Evolutionary conservation across 2,329 filamentous ascomycete species (phyloP).

Genomic region (Aspergillus sp.): DNA sequence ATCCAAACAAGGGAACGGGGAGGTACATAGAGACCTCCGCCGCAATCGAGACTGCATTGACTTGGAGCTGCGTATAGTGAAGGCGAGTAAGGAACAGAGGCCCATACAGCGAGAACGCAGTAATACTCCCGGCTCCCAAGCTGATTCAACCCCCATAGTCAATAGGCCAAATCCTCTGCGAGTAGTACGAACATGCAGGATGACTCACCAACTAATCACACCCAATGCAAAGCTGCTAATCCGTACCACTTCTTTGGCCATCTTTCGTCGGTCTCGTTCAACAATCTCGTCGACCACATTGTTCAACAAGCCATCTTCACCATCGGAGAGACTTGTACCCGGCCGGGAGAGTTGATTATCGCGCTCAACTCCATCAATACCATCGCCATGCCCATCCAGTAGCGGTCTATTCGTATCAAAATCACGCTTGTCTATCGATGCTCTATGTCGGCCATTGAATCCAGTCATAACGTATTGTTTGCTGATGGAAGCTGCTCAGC

Average conservation of each 20-base stretch:
- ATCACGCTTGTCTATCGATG: constrained; percentile 46
- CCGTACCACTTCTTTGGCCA: constrained; percentile 54
- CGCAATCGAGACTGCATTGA: constrained; percentile 85
- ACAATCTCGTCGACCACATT: constrained; percentile 62
- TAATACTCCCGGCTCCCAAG: constrained; percentile 86
- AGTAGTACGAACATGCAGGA: neutral
- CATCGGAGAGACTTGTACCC: constrained; percentile 18
- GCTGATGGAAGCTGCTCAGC: neutral
- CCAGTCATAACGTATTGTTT: constrained; percentile 22
- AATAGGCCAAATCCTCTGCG: neutral
- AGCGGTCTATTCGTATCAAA: constrained; percentile 45
- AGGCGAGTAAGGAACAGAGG: constrained; percentile 84
- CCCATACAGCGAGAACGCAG: constrained; percentile 90
- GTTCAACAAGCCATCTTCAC: constrained; percentile 52
- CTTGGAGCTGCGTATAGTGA: constrained; percentile 85
- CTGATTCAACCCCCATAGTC: constrained; percentile 26
- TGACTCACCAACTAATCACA: constrained; percentile 55
- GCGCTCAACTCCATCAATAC: constrained; percentile 16
- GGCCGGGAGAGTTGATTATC: constrained; percentile 27
- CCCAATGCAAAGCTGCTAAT: constrained; percentile 61
- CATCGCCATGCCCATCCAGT: constrained; percentile 18
- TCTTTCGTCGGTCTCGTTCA: constrained; percentile 54
- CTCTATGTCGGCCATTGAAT: constrained; percentile 18
- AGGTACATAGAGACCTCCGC: constrained; percentile 88
- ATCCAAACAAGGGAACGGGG: constrained; percentile 85